A percentile compares a stretch with the other conserved stretches of the same genome.
Evolutionary conservation across 805 yeast species (phyloP).

Genomic region (Candida gorgasii): DNA sequence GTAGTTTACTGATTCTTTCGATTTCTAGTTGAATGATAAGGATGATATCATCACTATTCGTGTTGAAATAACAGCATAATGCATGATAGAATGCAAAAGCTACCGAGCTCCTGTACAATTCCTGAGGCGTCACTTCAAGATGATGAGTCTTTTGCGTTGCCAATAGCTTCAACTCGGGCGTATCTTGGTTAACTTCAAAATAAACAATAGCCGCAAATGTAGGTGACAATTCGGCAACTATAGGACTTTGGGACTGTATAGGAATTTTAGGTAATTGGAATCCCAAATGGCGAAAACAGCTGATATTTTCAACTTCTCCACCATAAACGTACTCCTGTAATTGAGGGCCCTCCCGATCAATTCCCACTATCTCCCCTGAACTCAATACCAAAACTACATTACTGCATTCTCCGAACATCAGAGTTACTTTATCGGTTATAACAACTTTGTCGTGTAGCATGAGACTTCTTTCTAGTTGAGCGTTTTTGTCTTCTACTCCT

Average conservation of each 20-base stretch:
- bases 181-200: constrained; percentile 16
- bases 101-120: constrained; percentile 48
- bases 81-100: constrained; percentile 70
- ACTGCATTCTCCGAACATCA: constrained; percentile 32
- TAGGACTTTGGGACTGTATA: constrained; percentile 22
- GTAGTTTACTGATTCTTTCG: constrained; percentile 18
- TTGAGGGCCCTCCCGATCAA: background rate
- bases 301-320: constrained; percentile 20
- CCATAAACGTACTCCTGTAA: background rate
- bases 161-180: constrained; percentile 18
- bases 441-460: constrained; percentile 28
- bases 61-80: constrained; percentile 65
- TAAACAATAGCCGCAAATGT: constrained; percentile 45
- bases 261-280: constrained; percentile 43
- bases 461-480: background rate
- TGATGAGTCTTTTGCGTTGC: constrained; percentile 21
- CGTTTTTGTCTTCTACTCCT: background rate
- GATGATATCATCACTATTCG: constrained; percentile 69
- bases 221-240: constrained; percentile 49
- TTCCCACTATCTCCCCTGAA: background rate
- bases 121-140: constrained; percentile 25
- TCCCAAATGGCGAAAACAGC: constrained; percentile 53
- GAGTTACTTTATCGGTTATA: constrained; percentile 27
- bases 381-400: constrained; percentile 31
- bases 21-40: constrained; percentile 54